Conservation (phyloP, 2,329 filamentous ascomycete genomes). For the Epichloe gansuensis region DNA sequence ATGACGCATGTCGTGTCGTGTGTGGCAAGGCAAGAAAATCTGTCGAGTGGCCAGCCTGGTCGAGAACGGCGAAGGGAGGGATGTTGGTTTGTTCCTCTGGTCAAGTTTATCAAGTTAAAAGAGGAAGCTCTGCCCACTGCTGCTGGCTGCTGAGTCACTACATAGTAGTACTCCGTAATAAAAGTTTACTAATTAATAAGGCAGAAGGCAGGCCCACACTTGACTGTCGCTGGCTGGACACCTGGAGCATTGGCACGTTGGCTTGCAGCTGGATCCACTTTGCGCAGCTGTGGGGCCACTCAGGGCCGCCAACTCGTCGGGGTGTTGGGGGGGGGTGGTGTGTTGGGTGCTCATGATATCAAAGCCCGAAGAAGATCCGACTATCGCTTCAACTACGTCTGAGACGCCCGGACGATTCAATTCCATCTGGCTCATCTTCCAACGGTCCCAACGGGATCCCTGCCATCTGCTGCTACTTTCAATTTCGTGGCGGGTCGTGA, state of each 20-base stretch:
- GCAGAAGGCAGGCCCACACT: too few species aligned
- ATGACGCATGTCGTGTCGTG: constrained; percentile 19
- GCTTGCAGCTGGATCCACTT: too few species aligned
- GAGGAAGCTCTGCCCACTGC: not conserved
- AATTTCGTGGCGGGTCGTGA: constrained; percentile 10
- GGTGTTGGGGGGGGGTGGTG: too few species aligned
- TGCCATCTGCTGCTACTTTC: constrained; percentile 12
- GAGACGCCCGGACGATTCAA: not conserved
- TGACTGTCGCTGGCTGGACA: too few species aligned
- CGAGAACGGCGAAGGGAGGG: not conserved
- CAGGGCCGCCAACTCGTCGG: too few species aligned
- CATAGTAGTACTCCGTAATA: too few species aligned
- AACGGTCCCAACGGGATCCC: constrained; percentile 2
- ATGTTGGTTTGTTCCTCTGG: not conserved
- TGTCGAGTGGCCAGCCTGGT: not conserved
- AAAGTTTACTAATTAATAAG: too few species aligned
- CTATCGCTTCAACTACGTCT: constrained; percentile 8
- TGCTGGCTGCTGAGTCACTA: not conserved
- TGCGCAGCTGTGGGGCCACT: too few species aligned
- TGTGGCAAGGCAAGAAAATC: not conserved
- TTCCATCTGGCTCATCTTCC: not conserved
- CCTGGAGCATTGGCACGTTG: too few species aligned
- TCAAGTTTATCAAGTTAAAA: not conserved
- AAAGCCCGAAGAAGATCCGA: constrained; percentile 18
- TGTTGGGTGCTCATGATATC: not conserved